Conservation (phyloP, 805 yeast species). For the Yamadazyma sp. region DNA sequence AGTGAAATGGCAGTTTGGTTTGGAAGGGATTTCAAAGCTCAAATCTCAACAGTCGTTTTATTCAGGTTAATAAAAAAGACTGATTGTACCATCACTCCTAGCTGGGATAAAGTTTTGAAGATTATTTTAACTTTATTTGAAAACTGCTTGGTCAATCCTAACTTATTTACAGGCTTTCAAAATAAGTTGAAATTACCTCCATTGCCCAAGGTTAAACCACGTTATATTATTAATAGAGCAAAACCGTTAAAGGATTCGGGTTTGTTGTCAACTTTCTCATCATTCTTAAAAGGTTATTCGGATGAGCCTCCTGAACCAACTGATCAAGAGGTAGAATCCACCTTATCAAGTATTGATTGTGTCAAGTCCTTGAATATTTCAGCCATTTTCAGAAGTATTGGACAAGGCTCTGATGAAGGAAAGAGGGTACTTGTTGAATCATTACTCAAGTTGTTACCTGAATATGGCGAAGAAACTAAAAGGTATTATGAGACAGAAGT, state of each 20-base stretch:
- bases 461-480: constrained; percentile 23
- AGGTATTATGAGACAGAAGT: constrained; percentile 45
- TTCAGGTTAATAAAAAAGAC: constrained; percentile 71
- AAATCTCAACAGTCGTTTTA: constrained; percentile 79
- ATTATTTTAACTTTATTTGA: constrained; percentile 66
- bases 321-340: constrained; percentile 86
- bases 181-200: constrained; percentile 48
- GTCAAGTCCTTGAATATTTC: constrained; percentile 65
- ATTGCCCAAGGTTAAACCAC: constrained; percentile 64
- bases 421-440: constrained; percentile 29
- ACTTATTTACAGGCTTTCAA: constrained; percentile 61
- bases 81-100: constrained; percentile 44
- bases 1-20: constrained; percentile 78
- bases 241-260: constrained; percentile 72
- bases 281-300: constrained; percentile 80
- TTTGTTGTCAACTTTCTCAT: constrained; percentile 85
- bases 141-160: constrained; percentile 67
- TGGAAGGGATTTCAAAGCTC: constrained; percentile 91
- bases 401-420: constrained; percentile 32
- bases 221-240: constrained; percentile 58
- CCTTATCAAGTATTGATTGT: constrained; percentile 81
- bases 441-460: constrained; percentile 27
- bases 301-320: constrained; percentile 92
- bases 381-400: constrained; percentile 51
- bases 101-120: constrained; percentile 62